Evolutionary conservation across 768 basidiomycete genomes (phyloP), one percentile per base, ranked within the genome.

Genomic region (Neoboletus brunneissimus): DNA sequence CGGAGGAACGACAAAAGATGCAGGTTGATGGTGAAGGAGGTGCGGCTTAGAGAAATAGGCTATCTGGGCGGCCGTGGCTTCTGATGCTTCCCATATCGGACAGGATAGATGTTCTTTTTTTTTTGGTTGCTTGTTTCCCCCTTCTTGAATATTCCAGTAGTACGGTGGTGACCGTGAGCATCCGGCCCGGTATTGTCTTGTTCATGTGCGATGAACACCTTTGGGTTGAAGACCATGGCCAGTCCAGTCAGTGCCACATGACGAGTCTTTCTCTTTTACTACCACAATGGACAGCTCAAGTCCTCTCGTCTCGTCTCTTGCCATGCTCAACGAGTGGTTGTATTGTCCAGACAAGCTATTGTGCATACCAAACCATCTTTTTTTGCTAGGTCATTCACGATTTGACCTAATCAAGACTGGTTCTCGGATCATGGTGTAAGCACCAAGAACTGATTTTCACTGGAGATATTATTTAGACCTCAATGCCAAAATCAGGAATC

Each of bases 1-100:
- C 81, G 4, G 80, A 79, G 37, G 89, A 91, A 25, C 75, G 78
- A 53, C 86, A 85, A 54, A 85, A 86, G 66, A 82, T 79, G 71
- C 76, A 76, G 47, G 74, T 77, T 43, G 75, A 74, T 35, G 61
- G 38, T 8, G 67, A 69, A 31, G 69, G 51, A 1, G 38, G 48
- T 29, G 25, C 51, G 51, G 44, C 52, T 22, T 57, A 54, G 43
- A 37, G 32, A 16, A 27, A 15, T 12, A 15, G 31, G 11, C 4
- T 1, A 22, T 32, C 37, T 25, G 23, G 12, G 13, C 23, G 32
- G n/a, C n/a, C 16, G 16, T n/a, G 34, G 20, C 11, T n/a, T 9
- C 23, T 15, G 20, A 41, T 60, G 58, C 46, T 52, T 45, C n/a
- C n/a, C n/a, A 37, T 10, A 7, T 40, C n/a, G 63, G 55, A 55